Evolutionary conservation across 306 rosid genomes (phyloP).

Genomic region (Abrus pulchellus): DNA sequence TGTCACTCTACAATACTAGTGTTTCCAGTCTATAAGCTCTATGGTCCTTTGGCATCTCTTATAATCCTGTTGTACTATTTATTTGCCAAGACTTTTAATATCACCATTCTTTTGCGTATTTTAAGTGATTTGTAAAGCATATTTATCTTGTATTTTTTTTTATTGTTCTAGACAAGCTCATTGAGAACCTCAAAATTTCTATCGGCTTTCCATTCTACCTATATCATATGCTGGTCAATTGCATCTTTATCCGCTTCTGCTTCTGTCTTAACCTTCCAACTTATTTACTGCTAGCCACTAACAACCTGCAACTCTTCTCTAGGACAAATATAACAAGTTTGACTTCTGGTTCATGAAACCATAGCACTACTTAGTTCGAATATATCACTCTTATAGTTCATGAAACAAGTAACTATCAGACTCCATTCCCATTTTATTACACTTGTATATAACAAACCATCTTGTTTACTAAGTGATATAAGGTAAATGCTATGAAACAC

Average conservation of each 20-base stretch:
- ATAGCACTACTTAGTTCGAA: slow-evolving; percentile 6
- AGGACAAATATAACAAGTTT: slow-evolving; percentile 19
- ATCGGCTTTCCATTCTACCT: not conserved
- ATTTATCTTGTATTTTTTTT: not conserved
- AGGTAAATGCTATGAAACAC: not conserved
- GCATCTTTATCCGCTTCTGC: not conserved
- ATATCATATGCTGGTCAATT: not conserved
- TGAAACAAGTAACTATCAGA: slow-evolving; percentile 23
- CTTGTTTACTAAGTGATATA: slow-evolving; percentile 16
- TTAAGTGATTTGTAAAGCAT: slow-evolving; percentile 10
- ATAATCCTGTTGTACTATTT: slow-evolving; percentile 1
- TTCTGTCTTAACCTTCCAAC: not conserved
- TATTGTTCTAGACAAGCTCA: not conserved
- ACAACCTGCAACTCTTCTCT: not conserved
- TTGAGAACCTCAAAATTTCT: not conserved
- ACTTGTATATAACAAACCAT: slow-evolving; percentile 16
- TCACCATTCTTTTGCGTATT: slow-evolving; percentile 3
- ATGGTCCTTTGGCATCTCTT: not conserved
- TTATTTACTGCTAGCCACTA: slow-evolving; percentile 6
- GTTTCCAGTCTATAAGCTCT: not conserved
- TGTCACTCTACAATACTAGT: not conserved
- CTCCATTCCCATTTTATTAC: slow-evolving; percentile 29
- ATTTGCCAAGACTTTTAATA: not conserved
- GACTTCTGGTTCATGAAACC: slow-evolving; percentile 14
- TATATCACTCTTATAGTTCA: not conserved